These are phyloP conservation scores for Penicillium olsonii DNA, from an alignment of 2,329 filamentous ascomycete genomes.

Conservation along the genomic window DNA sequence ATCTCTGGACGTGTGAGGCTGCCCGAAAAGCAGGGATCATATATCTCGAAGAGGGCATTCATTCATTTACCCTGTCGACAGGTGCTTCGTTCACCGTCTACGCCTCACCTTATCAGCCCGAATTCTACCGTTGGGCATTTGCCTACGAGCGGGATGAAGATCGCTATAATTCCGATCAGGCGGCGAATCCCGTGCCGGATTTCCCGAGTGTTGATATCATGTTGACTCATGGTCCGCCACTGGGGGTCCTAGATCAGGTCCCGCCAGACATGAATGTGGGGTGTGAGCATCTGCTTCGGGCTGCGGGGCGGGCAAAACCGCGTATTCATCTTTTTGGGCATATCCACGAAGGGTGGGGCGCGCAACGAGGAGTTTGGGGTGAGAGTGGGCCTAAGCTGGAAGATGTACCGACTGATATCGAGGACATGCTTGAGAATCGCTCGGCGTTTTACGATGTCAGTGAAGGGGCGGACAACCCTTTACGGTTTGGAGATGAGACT, in stretches of 20 bases:
- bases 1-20: slow-evolving; percentile 50
- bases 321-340: slow-evolving; percentile 64
- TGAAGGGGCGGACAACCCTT: slow-evolving; percentile 21
- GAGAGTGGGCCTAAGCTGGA: slow-evolving; percentile 21
- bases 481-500: slow-evolving; percentile 54
- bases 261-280: slow-evolving; percentile 47
- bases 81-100: slow-evolving; percentile 56
- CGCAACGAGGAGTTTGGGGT: slow-evolving; percentile 34
- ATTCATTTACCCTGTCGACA: slow-evolving; percentile 47
- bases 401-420: slow-evolving; percentile 24
- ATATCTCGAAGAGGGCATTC: slow-evolving; percentile 58
- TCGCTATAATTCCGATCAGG: slow-evolving; percentile 51
- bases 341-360: slow-evolving; percentile 60
- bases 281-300: slow-evolving; percentile 56
- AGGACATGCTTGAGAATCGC: slow-evolving; percentile 34
- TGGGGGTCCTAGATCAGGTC: slow-evolving; percentile 51
- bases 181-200: slow-evolving; percentile 45
- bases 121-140: slow-evolving; percentile 60
- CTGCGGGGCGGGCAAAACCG: slow-evolving; percentile 53
- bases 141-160: slow-evolving; percentile 54
- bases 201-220: slow-evolving; percentile 55
- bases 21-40: slow-evolving; percentile 51
- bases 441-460: slow-evolving; percentile 40
- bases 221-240: slow-evolving; percentile 63
- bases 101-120: slow-evolving; percentile 55